phyloP scores from a whole-genome alignment of 768 basidiomycete genomes.

The Chalciporus sphaerocephalus region DNA sequence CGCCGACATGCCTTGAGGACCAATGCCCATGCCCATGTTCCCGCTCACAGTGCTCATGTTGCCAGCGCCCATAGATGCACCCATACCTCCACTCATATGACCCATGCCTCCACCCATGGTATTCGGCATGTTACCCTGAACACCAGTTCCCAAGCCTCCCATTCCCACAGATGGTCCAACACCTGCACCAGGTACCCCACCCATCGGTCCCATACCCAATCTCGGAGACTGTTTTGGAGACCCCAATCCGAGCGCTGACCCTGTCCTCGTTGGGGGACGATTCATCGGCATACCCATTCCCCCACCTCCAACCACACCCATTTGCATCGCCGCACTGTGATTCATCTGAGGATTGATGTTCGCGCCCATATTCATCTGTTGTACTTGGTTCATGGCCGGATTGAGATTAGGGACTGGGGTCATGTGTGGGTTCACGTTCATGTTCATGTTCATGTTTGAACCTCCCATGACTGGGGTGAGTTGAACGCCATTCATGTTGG shows the following conservation, averaged over 20 bases:
- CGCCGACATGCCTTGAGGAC: constrained; percentile 11
- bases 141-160: constrained; percentile 6
- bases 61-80: constrained; percentile 4
- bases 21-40: constrained; percentile 15
- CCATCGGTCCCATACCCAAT: constrained; percentile 16
- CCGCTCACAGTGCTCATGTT: constrained; percentile 16
- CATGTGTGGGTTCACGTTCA: constrained; percentile 21
- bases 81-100: constrained; percentile 14
- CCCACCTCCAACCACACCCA: constrained; percentile 5
- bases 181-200: neutral
- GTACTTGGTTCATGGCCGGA: constrained; percentile 18
- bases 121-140: constrained; percentile 14
- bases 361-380: constrained; percentile 16
- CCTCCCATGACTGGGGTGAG: neutral
- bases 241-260: constrained; percentile 25
- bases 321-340: constrained; percentile 10
- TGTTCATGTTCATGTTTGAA: constrained; percentile 12
- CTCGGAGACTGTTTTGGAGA: constrained; percentile 31
- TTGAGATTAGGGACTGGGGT: constrained; percentile 2
- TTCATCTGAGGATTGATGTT: constrained; percentile 18
- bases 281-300: constrained; percentile 22
- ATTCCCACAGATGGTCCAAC: constrained; percentile 9
- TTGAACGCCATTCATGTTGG: neutral
- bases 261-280: constrained; percentile 28
- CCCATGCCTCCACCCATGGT: constrained; percentile 16